These are phyloP conservation scores for Rhynchospora breviuscula DNA, from an alignment of 176 grass and related monocot genomes.

Conservation along the genomic window DNA sequence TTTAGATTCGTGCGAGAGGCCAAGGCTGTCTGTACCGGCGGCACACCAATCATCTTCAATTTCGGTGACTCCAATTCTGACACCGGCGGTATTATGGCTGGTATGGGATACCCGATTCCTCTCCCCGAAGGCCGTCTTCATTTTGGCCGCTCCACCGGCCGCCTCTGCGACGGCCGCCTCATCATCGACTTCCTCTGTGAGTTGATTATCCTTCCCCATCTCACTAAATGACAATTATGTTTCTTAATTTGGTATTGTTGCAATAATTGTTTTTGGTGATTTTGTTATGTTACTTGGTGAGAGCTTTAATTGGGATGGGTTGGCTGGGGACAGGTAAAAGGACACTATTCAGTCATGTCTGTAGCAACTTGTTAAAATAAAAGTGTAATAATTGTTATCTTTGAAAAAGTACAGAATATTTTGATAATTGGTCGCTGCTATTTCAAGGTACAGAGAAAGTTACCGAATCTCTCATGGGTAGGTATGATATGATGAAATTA, in stretches of 20 bases:
- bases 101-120: conserved; percentile 35
- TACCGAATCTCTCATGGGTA: neutral
- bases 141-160: conserved; percentile 63
- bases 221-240: neutral
- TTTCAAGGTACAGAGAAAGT: neutral
- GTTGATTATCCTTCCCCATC: neutral
- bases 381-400: neutral
- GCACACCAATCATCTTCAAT: conserved; percentile 59
- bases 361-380: neutral
- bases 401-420: neutral
- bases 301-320: neutral
- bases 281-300: neutral
- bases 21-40: neutral
- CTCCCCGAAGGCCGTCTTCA: conserved; percentile 58
- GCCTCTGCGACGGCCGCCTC: conserved; percentile 82
- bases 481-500: neutral
- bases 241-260: neutral
- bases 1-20: conserved; percentile 7
- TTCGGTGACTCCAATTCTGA: conserved; percentile 92
- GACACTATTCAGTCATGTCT: neutral
- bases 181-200: conserved; percentile 88
- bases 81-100: conserved; percentile 61
- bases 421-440: neutral
- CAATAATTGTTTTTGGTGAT: neutral
- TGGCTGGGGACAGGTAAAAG: neutral